phyloP scores from a whole-genome alignment of 768 basidiomycete species.

The Mycena chlorophos region DNA sequence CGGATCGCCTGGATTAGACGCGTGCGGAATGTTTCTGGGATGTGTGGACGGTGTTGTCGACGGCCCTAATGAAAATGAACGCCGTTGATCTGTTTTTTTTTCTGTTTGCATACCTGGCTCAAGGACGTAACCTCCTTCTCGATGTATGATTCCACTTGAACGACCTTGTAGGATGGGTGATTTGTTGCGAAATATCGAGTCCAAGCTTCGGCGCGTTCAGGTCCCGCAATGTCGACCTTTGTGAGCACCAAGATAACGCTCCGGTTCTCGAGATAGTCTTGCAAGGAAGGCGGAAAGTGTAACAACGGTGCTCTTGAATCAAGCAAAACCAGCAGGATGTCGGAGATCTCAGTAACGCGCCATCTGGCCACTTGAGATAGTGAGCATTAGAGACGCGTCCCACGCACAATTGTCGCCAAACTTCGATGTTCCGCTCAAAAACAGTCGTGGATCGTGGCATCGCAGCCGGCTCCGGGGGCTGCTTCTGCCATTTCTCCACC shows the following conservation, averaged over 20 bases:
- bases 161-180: conserved; percentile 59
- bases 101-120: conserved; percentile 32
- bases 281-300: conserved; percentile 82
- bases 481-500: too few species aligned
- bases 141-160: conserved; percentile 78
- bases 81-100: not conserved
- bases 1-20: conserved; percentile 65
- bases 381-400: conserved; percentile 2
- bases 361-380: conserved; percentile 52
- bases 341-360: conserved; percentile 90
- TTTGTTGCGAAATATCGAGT: conserved; percentile 51
- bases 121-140: conserved; percentile 43
- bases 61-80: conserved; percentile 33
- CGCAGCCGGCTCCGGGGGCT: not conserved
- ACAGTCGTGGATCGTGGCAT: conserved; percentile 72
- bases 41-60: conserved; percentile 57
- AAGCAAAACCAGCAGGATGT: conserved; percentile 83
- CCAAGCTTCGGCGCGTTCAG: conserved; percentile 65
- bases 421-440: conserved; percentile 89
- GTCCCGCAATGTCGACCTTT: conserved; percentile 84
- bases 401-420: conserved; percentile 89
- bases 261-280: conserved; percentile 55
- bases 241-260: conserved; percentile 77
- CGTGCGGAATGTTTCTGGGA: conserved; percentile 65
- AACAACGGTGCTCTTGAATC: conserved; percentile 88